phyloP scores from a whole-genome alignment of 1,284 basidiomycete genomes.

The Cystobasidium sp. region DNA sequence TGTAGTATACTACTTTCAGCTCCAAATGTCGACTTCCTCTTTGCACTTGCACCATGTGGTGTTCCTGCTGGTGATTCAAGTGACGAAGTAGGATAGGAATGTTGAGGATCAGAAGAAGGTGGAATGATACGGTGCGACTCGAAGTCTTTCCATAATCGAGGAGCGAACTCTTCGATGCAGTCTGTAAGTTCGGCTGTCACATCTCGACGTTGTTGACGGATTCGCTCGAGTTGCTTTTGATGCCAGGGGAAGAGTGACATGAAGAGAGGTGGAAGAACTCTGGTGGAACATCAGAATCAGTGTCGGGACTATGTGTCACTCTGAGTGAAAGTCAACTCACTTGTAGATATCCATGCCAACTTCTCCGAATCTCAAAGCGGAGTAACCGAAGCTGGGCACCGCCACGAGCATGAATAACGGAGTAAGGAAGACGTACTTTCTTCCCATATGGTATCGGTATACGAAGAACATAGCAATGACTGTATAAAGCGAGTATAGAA shows the following conservation, averaged over 20 bases:
- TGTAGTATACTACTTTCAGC: conserved; percentile 46
- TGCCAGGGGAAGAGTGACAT: conserved; percentile 90
- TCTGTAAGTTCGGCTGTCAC: conserved; percentile 86
- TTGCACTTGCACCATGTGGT: conserved; percentile 49
- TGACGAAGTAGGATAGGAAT: conserved; percentile 58
- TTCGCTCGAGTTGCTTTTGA: conserved; percentile 76
- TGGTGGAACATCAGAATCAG: conserved; percentile 55
- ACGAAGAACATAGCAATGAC: conserved; percentile 77
- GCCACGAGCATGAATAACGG: conserved; percentile 77
- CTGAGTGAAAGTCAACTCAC: conserved; percentile 59
- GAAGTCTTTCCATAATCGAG: conserved; percentile 85
- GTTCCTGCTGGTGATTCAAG: conserved; percentile 55
- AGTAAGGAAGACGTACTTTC: conserved; percentile 72
- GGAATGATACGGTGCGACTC: conserved; percentile 80
- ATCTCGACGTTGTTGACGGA: conserved; percentile 77
- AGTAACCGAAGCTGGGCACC: conserved; percentile 88
- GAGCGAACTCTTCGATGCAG: conserved; percentile 77
- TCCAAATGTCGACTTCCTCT: conserved; percentile 51
- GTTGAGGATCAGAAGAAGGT: conserved; percentile 71
- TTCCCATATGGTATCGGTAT: conserved; percentile 67
- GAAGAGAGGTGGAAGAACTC: conserved; percentile 88
- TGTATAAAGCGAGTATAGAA: conserved; percentile 85
- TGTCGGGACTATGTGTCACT: conserved; percentile 12
- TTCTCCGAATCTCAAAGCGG: conserved; percentile 96
- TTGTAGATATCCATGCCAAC: conserved; percentile 98